A percentile compares a stretch with the other conserved stretches of the same genome.
Evolutionary conservation across 2,329 filamentous ascomycete genomes (phyloP).

Genomic region (Tolypocladium paradoxum): DNA sequence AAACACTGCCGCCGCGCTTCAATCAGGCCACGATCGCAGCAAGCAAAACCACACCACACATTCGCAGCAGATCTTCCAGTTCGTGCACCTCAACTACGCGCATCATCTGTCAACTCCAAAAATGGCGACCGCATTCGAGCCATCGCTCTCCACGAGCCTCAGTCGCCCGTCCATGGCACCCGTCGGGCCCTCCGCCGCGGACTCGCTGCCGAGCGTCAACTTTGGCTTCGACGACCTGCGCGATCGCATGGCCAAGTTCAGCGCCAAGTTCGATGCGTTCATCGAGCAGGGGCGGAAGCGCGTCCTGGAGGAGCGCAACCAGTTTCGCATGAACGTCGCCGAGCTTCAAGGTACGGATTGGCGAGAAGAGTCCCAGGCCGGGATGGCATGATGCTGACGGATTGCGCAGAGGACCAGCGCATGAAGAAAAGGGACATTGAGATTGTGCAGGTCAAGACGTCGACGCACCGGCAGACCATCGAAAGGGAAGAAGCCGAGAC

Average conservation of each 20-base stretch:
- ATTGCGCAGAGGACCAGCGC: slow-evolving; percentile 67
- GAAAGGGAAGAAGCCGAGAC: slow-evolving; percentile 68
- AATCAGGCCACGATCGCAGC: background rate
- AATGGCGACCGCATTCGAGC: slow-evolving; percentile 56
- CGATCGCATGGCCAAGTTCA: slow-evolving; percentile 91
- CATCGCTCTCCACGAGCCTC: slow-evolving; percentile 55
- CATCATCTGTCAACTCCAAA: background rate
- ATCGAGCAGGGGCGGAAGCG: slow-evolving; percentile 86
- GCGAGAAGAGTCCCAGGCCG: too few relatives aligned
- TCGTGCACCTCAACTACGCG: background rate
- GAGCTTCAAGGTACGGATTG: slow-evolving; percentile 66
- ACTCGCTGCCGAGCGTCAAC: slow-evolving; percentile 77
- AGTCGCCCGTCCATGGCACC: slow-evolving; percentile 47
- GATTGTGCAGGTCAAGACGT: slow-evolving; percentile 62
- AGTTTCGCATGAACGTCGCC: slow-evolving; percentile 81
- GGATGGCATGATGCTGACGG: background rate
- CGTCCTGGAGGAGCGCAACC: slow-evolving; percentile 85
- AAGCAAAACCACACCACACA: background rate
- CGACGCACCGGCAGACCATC: slow-evolving; percentile 62
- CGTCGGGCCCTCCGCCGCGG: slow-evolving; percentile 56
- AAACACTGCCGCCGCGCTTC: slow-evolving; percentile 2
- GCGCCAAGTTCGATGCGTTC: slow-evolving; percentile 79
- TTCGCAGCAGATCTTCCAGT: background rate
- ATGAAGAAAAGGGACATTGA: slow-evolving; percentile 84
- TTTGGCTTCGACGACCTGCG: slow-evolving; percentile 95